Conservation (phyloP, 192 early-diverging fungal species). For the Linnemannia zychae region DNA sequence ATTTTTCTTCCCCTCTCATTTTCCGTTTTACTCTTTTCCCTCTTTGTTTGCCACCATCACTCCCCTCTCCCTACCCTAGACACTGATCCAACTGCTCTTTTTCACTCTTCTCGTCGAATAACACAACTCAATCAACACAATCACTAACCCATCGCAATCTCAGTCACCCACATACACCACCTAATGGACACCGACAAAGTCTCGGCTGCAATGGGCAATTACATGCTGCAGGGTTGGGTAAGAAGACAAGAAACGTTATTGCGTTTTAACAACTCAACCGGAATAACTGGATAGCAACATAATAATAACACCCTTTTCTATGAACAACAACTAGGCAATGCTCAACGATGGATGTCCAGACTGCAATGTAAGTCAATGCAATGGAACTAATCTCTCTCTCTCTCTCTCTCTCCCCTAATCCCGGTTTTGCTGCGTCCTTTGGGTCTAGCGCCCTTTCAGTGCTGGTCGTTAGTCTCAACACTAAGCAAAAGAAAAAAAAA, state of each 20-base stretch:
- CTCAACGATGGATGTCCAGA: constrained; percentile 52
- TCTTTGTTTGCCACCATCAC: constrained; percentile 1
- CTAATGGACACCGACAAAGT: constrained; percentile 47
- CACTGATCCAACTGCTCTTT: neutral
- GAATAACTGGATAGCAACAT: too few relatives aligned
- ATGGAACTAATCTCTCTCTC: neutral
- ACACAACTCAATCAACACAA: neutral
- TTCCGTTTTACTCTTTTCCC: neutral
- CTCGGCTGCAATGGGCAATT: constrained; percentile 48
- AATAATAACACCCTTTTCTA: too few relatives aligned
- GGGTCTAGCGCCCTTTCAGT: neutral
- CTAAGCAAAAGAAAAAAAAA: neutral
- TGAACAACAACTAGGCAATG: constrained; percentile 20
- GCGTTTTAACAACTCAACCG: neutral
- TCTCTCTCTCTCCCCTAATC: neutral
- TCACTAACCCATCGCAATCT: neutral
- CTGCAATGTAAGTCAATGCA: constrained; percentile 41
- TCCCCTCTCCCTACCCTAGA: neutral
- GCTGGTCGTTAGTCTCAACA: constrained; percentile 2
- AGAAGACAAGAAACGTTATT: neutral
- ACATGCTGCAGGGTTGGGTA: constrained; percentile 56
- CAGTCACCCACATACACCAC: neutral
- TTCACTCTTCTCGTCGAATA: too few relatives aligned
- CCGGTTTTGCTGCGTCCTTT: constrained; percentile 3
- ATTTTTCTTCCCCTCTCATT: neutral